These are phyloP conservation scores for Angomonas deanei DNA, from an alignment of 208 protist species.

Conservation along the genomic window DNA sequence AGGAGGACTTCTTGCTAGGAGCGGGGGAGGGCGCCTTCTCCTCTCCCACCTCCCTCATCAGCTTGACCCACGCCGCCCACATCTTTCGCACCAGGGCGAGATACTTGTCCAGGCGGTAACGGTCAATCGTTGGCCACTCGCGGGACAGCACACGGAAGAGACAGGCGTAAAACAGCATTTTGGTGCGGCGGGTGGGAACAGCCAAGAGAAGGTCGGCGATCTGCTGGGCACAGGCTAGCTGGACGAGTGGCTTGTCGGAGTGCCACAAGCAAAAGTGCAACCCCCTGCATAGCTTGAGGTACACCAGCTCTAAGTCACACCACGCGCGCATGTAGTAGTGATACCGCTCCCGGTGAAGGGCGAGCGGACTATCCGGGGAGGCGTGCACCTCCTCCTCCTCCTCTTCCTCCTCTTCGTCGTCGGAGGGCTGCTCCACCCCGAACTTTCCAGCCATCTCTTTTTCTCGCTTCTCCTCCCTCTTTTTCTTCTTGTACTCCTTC, in stretches of 20 bases:
- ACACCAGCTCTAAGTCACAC: conserved; percentile 73
- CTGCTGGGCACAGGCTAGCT: conserved; percentile 72
- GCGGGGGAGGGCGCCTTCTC: conserved; percentile 8
- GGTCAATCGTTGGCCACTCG: conserved; percentile 88
- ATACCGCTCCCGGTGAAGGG: conserved; percentile 46
- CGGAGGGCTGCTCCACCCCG: conserved; percentile 11
- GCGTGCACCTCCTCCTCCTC: conserved; percentile 27
- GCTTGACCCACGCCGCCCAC: conserved; percentile 36
- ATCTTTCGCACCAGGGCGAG: conserved; percentile 79
- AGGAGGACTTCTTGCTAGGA: not conserved
- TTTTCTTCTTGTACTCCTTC: conserved; percentile 21
- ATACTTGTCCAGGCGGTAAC: conserved; percentile 90
- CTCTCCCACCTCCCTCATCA: conserved; percentile 41
- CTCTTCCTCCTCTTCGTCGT: conserved; percentile 7
- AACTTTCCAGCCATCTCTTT: conserved; percentile 33
- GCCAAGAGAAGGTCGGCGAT: conserved; percentile 63
- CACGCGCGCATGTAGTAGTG: conserved; percentile 55
- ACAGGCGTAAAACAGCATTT: conserved; percentile 59
- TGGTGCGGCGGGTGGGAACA: conserved; percentile 34
- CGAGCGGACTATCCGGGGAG: not conserved
- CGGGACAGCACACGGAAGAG: conserved; percentile 75
- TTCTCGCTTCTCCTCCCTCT: conserved; percentile 25
- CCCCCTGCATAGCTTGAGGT: conserved; percentile 81
- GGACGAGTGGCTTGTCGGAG: conserved; percentile 89
- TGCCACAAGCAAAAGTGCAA: conserved; percentile 90